Conservation (phyloP, 78 protist species). For the Pigoraptor vietnamica region DNA sequence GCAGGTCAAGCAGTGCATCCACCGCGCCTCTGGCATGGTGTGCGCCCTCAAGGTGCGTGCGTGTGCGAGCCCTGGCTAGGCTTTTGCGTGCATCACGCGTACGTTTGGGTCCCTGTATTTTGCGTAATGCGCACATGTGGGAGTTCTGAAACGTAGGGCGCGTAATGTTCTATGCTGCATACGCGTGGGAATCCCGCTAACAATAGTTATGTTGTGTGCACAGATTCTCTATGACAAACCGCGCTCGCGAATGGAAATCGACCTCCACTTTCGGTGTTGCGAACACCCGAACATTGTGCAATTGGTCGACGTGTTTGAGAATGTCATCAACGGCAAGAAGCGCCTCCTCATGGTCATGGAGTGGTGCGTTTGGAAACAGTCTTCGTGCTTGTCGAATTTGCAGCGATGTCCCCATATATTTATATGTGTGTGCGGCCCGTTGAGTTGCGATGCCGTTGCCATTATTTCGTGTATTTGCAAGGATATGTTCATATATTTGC, state of each 20-base stretch:
- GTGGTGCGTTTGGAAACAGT: not conserved
- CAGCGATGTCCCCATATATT: not conserved
- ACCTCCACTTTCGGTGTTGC: conserved; percentile 23
- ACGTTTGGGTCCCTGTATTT: not conserved
- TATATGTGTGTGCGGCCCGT: not conserved
- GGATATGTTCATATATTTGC: not conserved
- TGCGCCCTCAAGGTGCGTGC: conserved; percentile 31
- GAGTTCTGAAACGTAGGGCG: not conserved
- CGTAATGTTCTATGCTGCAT: not conserved
- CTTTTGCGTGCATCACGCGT: not conserved
- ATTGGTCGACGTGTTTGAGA: conserved; percentile 23
- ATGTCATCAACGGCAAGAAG: conserved; percentile 9
- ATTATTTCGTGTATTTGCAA: not conserved
- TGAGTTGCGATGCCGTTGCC: not conserved
- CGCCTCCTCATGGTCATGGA: conserved; percentile 28
- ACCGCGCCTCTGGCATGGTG: not conserved
- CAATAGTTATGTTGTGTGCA: not conserved
- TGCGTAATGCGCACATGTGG: not conserved
- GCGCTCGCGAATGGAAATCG: conserved; percentile 25
- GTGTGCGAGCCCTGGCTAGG: not conserved
- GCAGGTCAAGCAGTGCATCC: conserved; percentile 11
- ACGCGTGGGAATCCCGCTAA: too few relatives aligned
- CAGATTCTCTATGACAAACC: conserved; percentile 14
- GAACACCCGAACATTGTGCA: conserved; percentile 26
- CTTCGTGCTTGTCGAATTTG: not conserved